Evolutionary conservation across 2,329 filamentous ascomycete species (phyloP).

Genomic region (Penicillium sp.): DNA sequence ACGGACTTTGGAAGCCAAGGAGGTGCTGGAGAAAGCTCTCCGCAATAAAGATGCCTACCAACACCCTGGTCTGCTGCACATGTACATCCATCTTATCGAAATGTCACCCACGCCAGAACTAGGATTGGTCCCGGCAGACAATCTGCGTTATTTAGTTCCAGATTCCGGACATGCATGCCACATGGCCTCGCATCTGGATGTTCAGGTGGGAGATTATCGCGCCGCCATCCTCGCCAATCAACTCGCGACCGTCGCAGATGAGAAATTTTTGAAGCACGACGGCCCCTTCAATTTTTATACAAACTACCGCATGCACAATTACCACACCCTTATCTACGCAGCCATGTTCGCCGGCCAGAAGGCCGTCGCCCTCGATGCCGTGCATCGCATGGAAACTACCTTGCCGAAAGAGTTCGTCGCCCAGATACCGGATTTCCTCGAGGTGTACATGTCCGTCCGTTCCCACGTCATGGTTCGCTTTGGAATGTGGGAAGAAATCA

Average conservation of each 20-base stretch:
- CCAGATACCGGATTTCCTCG: conserved; percentile 77
- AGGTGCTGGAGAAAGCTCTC: conserved; percentile 60
- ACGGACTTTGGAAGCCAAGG: conserved; percentile 58
- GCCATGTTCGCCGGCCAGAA: conserved; percentile 74
- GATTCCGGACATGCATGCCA: conserved; percentile 70
- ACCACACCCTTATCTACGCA: conserved; percentile 72
- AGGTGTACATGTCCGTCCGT: conserved; percentile 66
- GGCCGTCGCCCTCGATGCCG: conserved; percentile 60
- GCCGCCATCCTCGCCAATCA: conserved; percentile 66
- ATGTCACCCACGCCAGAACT: conserved; percentile 67
- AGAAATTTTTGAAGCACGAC: conserved; percentile 59
- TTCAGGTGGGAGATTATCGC: conserved; percentile 69
- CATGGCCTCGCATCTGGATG: conserved; percentile 76
- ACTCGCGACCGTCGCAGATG: conserved; percentile 65
- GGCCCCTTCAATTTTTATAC: conserved; percentile 71
- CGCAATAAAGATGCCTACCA: conserved; percentile 46
- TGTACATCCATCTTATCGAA: conserved; percentile 77
- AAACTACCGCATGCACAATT: conserved; percentile 71
- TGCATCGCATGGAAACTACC: conserved; percentile 57
- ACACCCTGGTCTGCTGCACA: conserved; percentile 70
- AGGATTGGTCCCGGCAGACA: conserved; percentile 61
- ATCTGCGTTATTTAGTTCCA: conserved; percentile 62
- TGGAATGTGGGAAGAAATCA: conserved; percentile 67
- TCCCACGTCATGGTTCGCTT: conserved; percentile 72
- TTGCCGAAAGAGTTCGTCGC: conserved; percentile 65